Base-by-base conservation (phyloP, 106 monocot species). In the Dactylorhiza incarnata region DNA sequence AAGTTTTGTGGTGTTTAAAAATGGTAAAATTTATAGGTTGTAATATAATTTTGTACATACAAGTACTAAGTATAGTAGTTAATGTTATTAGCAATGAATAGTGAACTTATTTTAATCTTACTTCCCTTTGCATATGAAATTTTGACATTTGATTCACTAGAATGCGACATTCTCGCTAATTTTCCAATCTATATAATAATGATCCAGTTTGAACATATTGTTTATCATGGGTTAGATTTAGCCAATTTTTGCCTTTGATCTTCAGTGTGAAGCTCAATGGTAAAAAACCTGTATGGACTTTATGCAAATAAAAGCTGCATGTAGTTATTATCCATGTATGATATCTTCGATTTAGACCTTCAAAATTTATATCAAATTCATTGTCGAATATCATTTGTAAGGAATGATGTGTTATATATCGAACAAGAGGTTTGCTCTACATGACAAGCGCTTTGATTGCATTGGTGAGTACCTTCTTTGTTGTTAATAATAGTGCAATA, bases 41-140 rank as follows among this genome's bases (percentile, higher is more conserved):
- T 5, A 65, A 62, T 26, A 65, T 65, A 26, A 3, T 37, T 59
- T 59, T 59, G 22, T 20, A 20, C 58, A 20, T 59, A 22, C 9
- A 59, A 59, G 9, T 20, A 6, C 20, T 59, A 6, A 59, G 22
- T 22, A 1, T 19, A 22, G 3, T 59, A 59, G 20, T 59, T 65
- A 65, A 26, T 65, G 29, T 59, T 8, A 65, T 65, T 65, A 37
- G 65, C 26, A 65, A 65, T 65, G 65, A 59, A 4, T 65, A 29
- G 13, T 65, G 24, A 2, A 29, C 24, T 11, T 65, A 65, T 9
- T 65, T 58, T 65, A 65, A 11, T 65, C 17, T 65, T 25, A 2
- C 26, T n/a, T 0, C 23, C 65, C 37, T 37, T 37, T 37, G 12
- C 29, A 29, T 29, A 26, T 5, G 4, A 26, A 11, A 29, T 29